A percentile compares a stretch with the other conserved stretches of the same genome.
These are phyloP conservation scores for Macrophomina phaseolina DNA, from an alignment of 2,329 filamentous ascomycete genomes.

Conservation along the genomic window DNA sequence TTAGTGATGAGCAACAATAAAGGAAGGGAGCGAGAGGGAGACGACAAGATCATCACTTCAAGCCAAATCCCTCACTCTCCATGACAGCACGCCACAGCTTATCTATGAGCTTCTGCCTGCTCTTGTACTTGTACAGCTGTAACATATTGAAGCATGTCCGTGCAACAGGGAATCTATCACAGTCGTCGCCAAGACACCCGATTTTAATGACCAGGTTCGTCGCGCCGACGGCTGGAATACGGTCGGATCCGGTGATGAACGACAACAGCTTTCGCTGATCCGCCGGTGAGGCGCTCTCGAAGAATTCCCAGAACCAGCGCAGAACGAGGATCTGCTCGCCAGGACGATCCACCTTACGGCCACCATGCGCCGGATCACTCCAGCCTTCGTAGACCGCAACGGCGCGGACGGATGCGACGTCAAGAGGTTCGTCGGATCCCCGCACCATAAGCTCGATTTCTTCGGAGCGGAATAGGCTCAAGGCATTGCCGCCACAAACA, in stretches of 20 bases:
- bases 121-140: constrained; percentile 74
- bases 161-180: constrained; percentile 78
- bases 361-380: constrained; percentile 48
- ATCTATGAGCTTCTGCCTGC: constrained; percentile 68
- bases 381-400: constrained; percentile 86
- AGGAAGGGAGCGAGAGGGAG: no score
- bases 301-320: constrained; percentile 88
- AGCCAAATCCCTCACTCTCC: constrained; percentile 89
- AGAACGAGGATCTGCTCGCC: constrained; percentile 60
- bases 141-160: constrained; percentile 91
- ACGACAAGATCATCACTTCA: constrained; percentile 63
- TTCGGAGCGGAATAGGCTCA: constrained; percentile 85
- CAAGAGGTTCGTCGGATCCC: constrained; percentile 82
- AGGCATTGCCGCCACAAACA: constrained; percentile 85
- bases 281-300: constrained; percentile 66
- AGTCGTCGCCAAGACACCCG: constrained; percentile 75
- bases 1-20: no score
- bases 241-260: constrained; percentile 89
- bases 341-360: constrained; percentile 35
- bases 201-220: constrained; percentile 79
- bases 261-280: constrained; percentile 80
- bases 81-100: constrained; percentile 85
- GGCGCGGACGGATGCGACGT: constrained; percentile 75
- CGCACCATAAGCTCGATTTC: constrained; percentile 89
- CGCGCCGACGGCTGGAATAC: constrained; percentile 86